Evolutionary conservation across 2,329 filamentous ascomycete genomes (phyloP), one percentile per base, ranked within the genome.

Genomic region (Ascochyta clinopodiicola): DNA sequence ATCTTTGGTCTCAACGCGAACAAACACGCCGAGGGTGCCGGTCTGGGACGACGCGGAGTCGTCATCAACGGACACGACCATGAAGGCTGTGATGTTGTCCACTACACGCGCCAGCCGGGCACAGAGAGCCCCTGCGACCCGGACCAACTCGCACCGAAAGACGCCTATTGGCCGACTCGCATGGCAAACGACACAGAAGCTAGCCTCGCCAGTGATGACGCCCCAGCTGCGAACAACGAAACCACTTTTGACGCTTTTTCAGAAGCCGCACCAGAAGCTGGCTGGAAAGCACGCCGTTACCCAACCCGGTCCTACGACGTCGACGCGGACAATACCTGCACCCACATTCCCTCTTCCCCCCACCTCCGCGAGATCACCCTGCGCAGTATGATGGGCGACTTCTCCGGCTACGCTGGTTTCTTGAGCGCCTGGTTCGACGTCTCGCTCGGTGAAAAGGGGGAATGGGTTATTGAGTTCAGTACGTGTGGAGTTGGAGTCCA

Each of bases 331-430:
- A 45, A 51, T 12, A 17, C 46, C 15, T 70, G 68, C 42, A 63
- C 60, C 1, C 31, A 37, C 27, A 64, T 70, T 15, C 46, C 40
- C 17, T 42, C n/a, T 21, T 51, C 58, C 0, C 69, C 89, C 0
- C 89, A 89, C 0, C 80, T 97, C 6, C 83, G 94, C 25, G 95
- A 99, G 77, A 86, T 98, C 61, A 99, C 95, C 0, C 90, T 99
- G 2, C 87, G 93, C 56, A 96, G 92, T 75, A 98, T 99, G 92
- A 99, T 99, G 95, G 95, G 95, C 51, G 90, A 91, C 52, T 99
- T 90, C 75, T 88, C 87, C n/a, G 95, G 95, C 19, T 95, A 97
- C 72, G 92, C 92, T 0, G 95, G 92, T 0, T 80, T 99, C 37
- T 77, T 99, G 36, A 95, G 90, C 59, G 83, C 90, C 0, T 99